Conservation (phyloP, 2,329 filamentous ascomycete genomes). For the Fusarium incarnatum region DNA sequence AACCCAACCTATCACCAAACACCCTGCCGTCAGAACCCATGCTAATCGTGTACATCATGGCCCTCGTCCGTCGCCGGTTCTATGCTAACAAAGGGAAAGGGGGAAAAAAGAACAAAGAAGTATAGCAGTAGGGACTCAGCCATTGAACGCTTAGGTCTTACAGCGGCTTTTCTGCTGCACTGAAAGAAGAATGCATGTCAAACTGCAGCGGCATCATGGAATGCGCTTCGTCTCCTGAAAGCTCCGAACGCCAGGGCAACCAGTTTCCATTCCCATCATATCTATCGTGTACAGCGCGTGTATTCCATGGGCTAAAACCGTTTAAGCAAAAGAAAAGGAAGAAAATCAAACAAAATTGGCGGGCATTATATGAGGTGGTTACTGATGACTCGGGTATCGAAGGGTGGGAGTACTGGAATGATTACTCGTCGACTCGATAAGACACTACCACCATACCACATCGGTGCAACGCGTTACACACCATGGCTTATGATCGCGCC, state of each 20-base stretch:
- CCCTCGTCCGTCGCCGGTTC: constrained; percentile 21
- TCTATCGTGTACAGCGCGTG: constrained; percentile 37
- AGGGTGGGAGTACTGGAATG: background rate
- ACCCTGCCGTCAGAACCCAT: constrained; percentile 32
- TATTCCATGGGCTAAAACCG: constrained; percentile 23
- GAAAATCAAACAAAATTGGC: background rate
- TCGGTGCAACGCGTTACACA: background rate
- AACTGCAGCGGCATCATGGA: background rate
- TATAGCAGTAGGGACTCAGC: background rate
- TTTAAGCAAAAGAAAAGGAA: constrained; percentile 6
- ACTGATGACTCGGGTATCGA: background rate
- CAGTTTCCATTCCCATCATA: constrained; percentile 19
- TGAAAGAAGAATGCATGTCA: background rate
- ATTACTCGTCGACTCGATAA: background rate
- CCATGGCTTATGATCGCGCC: background rate
- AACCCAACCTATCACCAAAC: constrained; percentile 16
- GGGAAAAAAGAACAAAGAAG: background rate
- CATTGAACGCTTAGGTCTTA: constrained; percentile 7
- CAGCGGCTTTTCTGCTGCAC: constrained; percentile 10
- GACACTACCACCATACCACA: background rate
- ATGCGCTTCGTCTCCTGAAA: constrained; percentile 10
- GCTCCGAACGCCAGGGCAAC: constrained; percentile 36
- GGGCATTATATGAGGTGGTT: background rate
- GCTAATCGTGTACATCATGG: constrained; percentile 41
- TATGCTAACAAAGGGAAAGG: constrained; percentile 8